Evolutionary conservation across 1,284 basidiomycete species (phyloP).

Genomic region (Ganoderma lingzhi): DNA sequence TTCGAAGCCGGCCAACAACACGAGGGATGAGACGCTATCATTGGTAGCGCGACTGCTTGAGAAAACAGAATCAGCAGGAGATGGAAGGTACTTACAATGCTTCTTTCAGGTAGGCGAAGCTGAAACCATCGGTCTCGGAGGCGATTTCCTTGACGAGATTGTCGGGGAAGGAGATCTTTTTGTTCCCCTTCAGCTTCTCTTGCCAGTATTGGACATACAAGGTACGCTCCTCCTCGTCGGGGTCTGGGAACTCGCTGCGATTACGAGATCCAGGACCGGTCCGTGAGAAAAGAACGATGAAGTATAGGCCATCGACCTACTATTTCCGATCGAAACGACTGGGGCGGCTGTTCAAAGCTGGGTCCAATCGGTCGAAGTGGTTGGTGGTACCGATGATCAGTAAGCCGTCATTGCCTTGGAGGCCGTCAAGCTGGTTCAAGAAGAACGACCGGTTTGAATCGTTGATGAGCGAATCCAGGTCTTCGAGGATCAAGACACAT

Average conservation of each 20-base stretch:
- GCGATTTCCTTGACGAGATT: conserved; percentile 66
- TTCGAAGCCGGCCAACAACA: conserved; percentile 59
- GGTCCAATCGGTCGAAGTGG: conserved; percentile 81
- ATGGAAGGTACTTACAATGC: conserved; percentile 67
- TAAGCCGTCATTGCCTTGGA: conserved; percentile 79
- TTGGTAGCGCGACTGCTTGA: conserved; percentile 2
- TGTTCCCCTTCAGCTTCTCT: conserved; percentile 68
- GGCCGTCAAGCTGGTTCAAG: conserved; percentile 82
- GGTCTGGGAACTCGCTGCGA: conserved; percentile 68
- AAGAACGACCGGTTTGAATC: conserved; percentile 84
- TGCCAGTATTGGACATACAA: conserved; percentile 83
- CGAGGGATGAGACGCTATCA: conserved; percentile 68
- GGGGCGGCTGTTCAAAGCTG: conserved; percentile 76
- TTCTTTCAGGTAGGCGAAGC: conserved; percentile 87
- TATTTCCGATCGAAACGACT: conserved; percentile 88
- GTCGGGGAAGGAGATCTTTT: conserved; percentile 71
- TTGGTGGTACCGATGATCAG: conserved; percentile 86
- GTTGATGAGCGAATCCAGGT: conserved; percentile 83
- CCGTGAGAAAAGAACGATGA: neutral
- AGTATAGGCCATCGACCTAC: conserved; percentile 49
- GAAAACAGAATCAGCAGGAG: neutral
- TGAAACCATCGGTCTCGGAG: conserved; percentile 68
- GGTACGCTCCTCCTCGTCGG: conserved; percentile 65
- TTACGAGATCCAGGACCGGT: conserved; percentile 1
- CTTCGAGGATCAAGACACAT: conserved; percentile 82